A percentile compares a stretch with the other conserved stretches of the same genome.
phyloP scores from a whole-genome alignment of 805 yeast genomes.

The Candida orba region DNA sequence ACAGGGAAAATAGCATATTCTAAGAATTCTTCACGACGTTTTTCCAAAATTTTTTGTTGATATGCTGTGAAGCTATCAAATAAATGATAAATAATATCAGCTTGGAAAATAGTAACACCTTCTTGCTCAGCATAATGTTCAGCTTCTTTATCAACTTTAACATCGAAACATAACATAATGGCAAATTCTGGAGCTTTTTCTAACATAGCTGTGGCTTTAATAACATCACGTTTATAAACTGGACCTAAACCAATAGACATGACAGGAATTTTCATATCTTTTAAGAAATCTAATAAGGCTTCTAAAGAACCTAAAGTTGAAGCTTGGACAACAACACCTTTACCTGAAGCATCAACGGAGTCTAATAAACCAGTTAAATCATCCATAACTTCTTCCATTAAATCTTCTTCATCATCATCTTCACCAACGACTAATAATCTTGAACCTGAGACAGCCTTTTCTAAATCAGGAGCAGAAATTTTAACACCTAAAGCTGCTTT shows the following conservation, averaged over 20 bases:
- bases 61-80: constrained; percentile 92
- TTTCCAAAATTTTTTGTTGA: constrained; percentile 81
- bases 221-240: constrained; percentile 94
- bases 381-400: constrained; percentile 98
- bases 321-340: constrained; percentile 98
- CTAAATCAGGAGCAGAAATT: constrained; percentile 95
- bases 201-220: constrained; percentile 95
- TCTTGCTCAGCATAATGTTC: constrained; percentile 96
- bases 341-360: constrained; percentile 90
- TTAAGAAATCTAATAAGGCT: constrained; percentile 92
- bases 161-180: constrained; percentile 98
- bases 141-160: constrained; percentile 94
- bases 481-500: constrained; percentile 99
- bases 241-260: constrained; percentile 99
- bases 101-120: constrained; percentile 85
- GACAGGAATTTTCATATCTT: constrained; percentile 98
- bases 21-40: constrained; percentile 81
- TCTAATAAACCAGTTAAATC: constrained; percentile 92
- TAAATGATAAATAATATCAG: constrained; percentile 93
- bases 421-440: constrained; percentile 91
- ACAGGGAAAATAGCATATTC: constrained; percentile 92
- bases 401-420: constrained; percentile 95
- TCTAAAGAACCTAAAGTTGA: constrained; percentile 97
- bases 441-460: constrained; percentile 98
- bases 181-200: constrained; percentile 95